Evolutionary conservation across 768 basidiomycete species (phyloP), one percentile per base, ranked within the genome.

Genomic region (Mycena chlorophos): DNA sequence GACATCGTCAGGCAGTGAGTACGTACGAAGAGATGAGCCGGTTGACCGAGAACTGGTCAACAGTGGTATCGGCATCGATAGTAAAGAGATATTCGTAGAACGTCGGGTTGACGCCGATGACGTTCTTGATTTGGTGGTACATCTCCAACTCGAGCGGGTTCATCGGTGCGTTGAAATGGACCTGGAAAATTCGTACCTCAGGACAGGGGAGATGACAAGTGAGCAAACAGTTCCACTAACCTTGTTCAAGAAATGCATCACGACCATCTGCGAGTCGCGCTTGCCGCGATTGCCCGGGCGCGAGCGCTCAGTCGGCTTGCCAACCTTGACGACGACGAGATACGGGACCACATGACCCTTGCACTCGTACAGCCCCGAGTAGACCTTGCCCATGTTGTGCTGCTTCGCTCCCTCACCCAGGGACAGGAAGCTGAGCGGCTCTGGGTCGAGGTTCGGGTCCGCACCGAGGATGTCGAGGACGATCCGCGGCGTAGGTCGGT

Each of bases 121-220:
- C 94, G 66, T 99, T 99, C 82, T 98, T 94, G 80, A 98, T 94
- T 72, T 99, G 97, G 69, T 98, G 97, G 68, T 94, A 98, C 77
- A 99, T 96, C 76, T 99, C 97, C 51, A 99, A 74, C 73, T 99
- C 97, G 58, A 96, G 73, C 1, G 97, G 97, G 66, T 89, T 92
- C 97, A 99, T 98, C 0, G 94, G 88, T 20, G 92, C 72, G 69
- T 95, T 92, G 73, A 96, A 98, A 72, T 98, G 97, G 42, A 98
- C 97, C 92, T 94, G 56, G 3, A 19, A 50, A 27, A 51, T 47
- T 38, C 56, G n/a, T n/a, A n/a, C n/a, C 39, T 60, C 17, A 66
- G 54, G 20, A 56, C 34, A 4, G 25, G 13, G 39, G 13, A n/a
- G 17, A 0, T 20, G 10, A 28, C 3, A 34, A 4, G 52, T 2